A percentile compares a stretch with the other conserved stretches of the same genome.
Conservation (phyloP, 2,329 filamentous ascomycete species). For the Aureobasidium uvarum region DNA sequence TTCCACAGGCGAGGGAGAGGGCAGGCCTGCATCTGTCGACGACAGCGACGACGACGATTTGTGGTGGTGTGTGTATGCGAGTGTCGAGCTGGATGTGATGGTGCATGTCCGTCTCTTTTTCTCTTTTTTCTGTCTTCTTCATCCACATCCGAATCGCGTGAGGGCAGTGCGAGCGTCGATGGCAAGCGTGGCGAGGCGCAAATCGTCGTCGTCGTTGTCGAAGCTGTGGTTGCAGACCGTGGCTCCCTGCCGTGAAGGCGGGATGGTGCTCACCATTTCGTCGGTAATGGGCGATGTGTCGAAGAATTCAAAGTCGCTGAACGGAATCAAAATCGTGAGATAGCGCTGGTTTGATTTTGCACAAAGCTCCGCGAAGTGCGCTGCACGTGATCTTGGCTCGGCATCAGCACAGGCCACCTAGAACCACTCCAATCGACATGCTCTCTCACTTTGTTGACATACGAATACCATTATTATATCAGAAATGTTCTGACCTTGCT, state of each 20-base stretch:
- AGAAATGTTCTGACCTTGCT: not conserved
- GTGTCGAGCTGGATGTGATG: not conserved
- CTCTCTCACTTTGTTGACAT: not conserved
- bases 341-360: not conserved
- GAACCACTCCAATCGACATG: not conserved
- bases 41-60: constrained; percentile 11
- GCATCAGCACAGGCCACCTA: not conserved
- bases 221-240: constrained; percentile 10
- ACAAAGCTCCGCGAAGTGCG: not conserved
- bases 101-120: not conserved
- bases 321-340: not conserved
- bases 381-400: not conserved
- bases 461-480: not conserved
- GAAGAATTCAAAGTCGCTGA: constrained; percentile 21
- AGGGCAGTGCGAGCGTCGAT: constrained; percentile 10
- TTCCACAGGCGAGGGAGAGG: constrained; percentile 25
- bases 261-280: constrained; percentile 25
- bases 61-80: not conserved
- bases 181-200: not conserved
- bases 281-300: constrained; percentile 26
- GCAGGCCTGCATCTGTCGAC: constrained; percentile 26
- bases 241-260: constrained; percentile 4
- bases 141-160: constrained; percentile 17
- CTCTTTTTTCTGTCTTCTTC: not conserved
- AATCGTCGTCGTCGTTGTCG: constrained; percentile 16